phyloP scores from a whole-genome alignment of 768 basidiomycete species.

The Suillus luteus region DNA sequence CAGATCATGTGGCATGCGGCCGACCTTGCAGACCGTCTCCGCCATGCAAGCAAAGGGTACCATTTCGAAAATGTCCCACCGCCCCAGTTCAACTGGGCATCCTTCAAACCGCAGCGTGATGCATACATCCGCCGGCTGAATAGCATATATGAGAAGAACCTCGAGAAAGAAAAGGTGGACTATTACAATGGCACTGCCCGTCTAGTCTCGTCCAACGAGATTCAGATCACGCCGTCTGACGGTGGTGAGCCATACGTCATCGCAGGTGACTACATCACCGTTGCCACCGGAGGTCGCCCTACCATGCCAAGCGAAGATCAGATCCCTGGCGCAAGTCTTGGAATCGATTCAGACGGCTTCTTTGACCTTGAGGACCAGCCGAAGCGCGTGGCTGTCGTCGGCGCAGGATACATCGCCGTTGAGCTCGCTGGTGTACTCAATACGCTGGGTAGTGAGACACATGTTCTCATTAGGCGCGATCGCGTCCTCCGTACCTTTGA shows the following conservation, averaged over 20 bases:
- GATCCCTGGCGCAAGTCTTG: slow-evolving; percentile 89
- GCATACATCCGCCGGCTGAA: slow-evolving; percentile 91
- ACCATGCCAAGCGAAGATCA: slow-evolving; percentile 73
- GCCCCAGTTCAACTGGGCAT: slow-evolving; percentile 82
- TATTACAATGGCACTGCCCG: slow-evolving; percentile 78
- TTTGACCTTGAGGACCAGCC: slow-evolving; percentile 91
- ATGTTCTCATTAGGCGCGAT: slow-evolving; percentile 88
- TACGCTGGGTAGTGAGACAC: slow-evolving; percentile 87
- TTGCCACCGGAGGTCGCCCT: slow-evolving; percentile 88
- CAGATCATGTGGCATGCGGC: slow-evolving; percentile 99
- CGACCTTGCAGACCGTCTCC: slow-evolving; percentile 83
- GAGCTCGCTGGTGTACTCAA: slow-evolving; percentile 96
- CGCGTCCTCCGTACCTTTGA: slow-evolving; percentile 94
- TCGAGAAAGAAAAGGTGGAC: slow-evolving; percentile 85
- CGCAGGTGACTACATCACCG: slow-evolving; percentile 72
- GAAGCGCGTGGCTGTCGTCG: slow-evolving; percentile 89
- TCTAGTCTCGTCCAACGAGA: slow-evolving; percentile 65
- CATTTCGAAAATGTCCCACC: slow-evolving; percentile 61
- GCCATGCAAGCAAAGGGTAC: slow-evolving; percentile 72
- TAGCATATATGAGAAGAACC: slow-evolving; percentile 89
- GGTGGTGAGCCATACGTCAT: slow-evolving; percentile 69
- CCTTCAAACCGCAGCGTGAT: slow-evolving; percentile 93
- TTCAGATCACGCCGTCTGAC: slow-evolving; percentile 73
- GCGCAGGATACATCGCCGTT: slow-evolving; percentile 97
- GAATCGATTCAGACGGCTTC: slow-evolving; percentile 95